Base-by-base conservation (phyloP, 352 stramenopile genomes). In the Pythium monospermum region DNA sequence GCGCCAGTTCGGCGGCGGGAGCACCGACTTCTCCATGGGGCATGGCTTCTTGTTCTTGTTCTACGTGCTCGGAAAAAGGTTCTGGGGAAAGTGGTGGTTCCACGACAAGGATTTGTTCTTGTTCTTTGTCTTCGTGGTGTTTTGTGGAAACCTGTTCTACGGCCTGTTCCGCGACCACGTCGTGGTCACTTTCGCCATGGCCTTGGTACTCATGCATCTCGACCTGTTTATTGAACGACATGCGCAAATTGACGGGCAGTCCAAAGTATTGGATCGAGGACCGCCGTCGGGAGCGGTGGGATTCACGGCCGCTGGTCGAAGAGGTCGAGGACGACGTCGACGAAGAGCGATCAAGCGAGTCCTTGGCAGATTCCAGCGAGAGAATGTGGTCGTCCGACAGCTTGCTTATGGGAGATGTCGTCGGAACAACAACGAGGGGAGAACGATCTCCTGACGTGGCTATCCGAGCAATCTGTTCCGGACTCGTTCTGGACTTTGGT, bases 1-100 rank as follows among this genome's bases (percentile, higher is more conserved):
- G 64, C 50, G 68, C 71, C 7, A 93, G 64, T 55, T 90, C 78
- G 11, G 61, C 52, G 21, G 57, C 61, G 15, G 54, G 53, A n/a
- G 45, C 53, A 25, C 61, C 66, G 7, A 74, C 57, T 42, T 71
- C 63, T 26, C 55, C 55, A 22, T 63, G 55, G 1, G 49, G 67
- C 49, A 59, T 36, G 49, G 11, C 57, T 30, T 40, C 51, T n/a
- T 35, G n/a, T 38, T 42, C 25, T 5, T 42, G n/a, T 12, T 50
- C 26, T n/a, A n/a, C n/a, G n/a, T n/a, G n/a, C n/a, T n/a, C n/a
- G n/a, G n/a, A n/a, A n/a, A n/a, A n/a, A n/a, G n/a, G n/a, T n/a
- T n/a, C n/a, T n/a, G n/a, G n/a, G 21, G 38, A 19, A 4, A 21
- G 37, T 36, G 30, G 25, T 2, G 31, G 23, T 35, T 25, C 49